These are phyloP conservation scores for Calonectria honghensis DNA, from an alignment of 2,329 filamentous ascomycete genomes.

Conservation along the genomic window DNA sequence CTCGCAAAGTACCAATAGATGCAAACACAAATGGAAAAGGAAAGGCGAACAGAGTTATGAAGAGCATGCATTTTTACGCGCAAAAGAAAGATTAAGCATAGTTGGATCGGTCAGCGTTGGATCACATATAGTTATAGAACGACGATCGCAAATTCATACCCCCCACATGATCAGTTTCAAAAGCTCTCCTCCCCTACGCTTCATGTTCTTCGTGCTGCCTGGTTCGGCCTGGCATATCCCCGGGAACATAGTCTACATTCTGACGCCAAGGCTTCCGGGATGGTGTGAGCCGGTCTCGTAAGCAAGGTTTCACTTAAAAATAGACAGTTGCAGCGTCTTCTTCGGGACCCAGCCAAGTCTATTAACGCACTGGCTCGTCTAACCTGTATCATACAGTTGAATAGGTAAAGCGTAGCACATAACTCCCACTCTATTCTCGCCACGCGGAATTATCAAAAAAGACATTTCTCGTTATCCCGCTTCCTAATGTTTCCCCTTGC, in stretches of 20 bases:
- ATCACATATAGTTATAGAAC: conserved; percentile 24
- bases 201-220: background rate
- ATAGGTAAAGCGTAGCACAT: conserved; percentile 48
- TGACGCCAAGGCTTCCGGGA: background rate
- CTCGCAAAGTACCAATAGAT: conserved; percentile 83
- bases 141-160: conserved; percentile 33
- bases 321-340: conserved; percentile 29
- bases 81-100: conserved; percentile 31
- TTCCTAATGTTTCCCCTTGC: conserved; percentile 22
- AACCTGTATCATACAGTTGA: conserved; percentile 59
- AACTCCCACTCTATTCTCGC: conserved; percentile 37
- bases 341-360: conserved; percentile 50
- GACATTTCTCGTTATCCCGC: conserved; percentile 22
- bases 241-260: background rate
- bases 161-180: conserved; percentile 27
- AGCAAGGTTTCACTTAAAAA: background rate
- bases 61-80: conserved; percentile 11
- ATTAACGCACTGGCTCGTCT: conserved; percentile 54
- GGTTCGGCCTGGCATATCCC: background rate
- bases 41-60: conserved; percentile 2
- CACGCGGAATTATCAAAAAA: conserved; percentile 43
- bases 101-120: conserved; percentile 35
- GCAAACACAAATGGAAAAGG: conserved; percentile 39
- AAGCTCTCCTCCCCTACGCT: background rate
- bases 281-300: too few species aligned